These are phyloP conservation scores for Crataegus laevigata DNA, from an alignment of 306 rosid genomes.

Conservation along the genomic window DNA sequence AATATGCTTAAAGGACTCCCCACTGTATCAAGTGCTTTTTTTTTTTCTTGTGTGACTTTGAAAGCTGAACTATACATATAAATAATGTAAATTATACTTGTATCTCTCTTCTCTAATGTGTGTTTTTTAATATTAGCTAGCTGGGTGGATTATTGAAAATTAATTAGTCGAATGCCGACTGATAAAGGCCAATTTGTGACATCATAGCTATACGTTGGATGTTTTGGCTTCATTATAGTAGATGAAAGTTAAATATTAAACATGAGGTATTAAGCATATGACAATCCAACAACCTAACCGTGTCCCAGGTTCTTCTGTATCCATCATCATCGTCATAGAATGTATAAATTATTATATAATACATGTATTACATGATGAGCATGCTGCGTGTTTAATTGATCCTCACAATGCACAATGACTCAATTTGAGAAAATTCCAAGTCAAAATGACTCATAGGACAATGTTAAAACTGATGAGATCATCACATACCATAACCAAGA, in stretches of 20 bases:
- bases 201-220: not conserved
- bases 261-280: not conserved
- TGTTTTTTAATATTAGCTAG: not conserved
- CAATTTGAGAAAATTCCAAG: not conserved
- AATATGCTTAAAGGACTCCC: not conserved
- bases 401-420: not conserved
- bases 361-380: not conserved
- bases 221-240: not conserved
- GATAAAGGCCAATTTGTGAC: not conserved
- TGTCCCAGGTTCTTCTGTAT: not conserved
- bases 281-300: not conserved
- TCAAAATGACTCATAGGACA: not conserved
- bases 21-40: not conserved
- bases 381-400: not conserved
- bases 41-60: not conserved
- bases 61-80: not conserved
- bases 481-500: not conserved
- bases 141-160: not conserved
- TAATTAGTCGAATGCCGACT: not conserved
- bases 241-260: too few relatives aligned
- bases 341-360: too few relatives aligned
- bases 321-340: not conserved
- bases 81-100: not conserved
- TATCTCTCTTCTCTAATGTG: not conserved
- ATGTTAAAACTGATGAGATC: slow-evolving; percentile 1